Percentiles rank a stretch among this genome's conserved stretches.
Conservation (phyloP, 331 rosid species). For the Rosa hybrid region DNA sequence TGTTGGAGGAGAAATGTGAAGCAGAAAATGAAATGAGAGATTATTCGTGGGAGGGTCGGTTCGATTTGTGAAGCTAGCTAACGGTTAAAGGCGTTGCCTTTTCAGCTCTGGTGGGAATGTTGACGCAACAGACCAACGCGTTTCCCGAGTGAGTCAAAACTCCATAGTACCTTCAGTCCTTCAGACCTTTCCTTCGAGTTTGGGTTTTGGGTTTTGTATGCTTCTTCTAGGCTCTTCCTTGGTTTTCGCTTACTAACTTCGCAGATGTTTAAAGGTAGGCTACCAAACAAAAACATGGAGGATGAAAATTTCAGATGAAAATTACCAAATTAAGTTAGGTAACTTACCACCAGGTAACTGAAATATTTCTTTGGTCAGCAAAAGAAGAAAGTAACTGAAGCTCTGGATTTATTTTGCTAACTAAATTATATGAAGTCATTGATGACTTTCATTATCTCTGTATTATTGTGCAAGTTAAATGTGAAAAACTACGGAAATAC, state of each 20-base stretch:
- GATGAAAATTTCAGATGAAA: neutral
- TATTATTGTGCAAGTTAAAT: neutral
- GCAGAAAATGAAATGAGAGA: slow-evolving; percentile 26
- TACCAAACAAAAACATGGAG: neutral
- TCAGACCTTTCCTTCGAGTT: neutral
- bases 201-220: neutral
- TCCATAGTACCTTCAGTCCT: neutral
- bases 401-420: no score
- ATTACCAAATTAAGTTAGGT: neutral
- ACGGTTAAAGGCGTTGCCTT: slow-evolving; percentile 9
- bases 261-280: neutral
- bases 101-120: neutral
- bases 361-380: neutral
- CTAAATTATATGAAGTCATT: neutral
- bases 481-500: neutral
- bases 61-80: neutral
- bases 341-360: neutral
- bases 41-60: neutral
- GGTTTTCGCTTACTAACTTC: neutral
- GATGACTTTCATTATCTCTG: neutral
- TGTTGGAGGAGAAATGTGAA: slow-evolving; percentile 47
- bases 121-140: neutral
- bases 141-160: neutral
- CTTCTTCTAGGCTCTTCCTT: neutral
- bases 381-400: neutral